These are phyloP conservation scores for Chrysoporthe puriensis DNA, from an alignment of 2,329 filamentous ascomycete genomes.

Conservation along the genomic window DNA sequence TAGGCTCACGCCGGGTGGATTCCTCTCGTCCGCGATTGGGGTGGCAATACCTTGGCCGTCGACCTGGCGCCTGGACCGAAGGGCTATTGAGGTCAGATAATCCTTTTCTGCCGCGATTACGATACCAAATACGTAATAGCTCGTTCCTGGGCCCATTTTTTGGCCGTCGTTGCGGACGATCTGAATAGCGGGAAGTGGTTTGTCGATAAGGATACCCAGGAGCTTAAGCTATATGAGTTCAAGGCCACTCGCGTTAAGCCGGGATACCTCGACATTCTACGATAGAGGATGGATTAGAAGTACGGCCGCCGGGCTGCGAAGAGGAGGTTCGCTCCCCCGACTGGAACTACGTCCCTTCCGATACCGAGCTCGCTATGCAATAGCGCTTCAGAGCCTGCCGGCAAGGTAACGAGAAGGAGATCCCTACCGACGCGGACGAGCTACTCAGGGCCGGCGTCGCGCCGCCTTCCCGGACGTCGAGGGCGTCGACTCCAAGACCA, in stretches of 20 bases:
- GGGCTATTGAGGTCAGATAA: conserved; percentile 94
- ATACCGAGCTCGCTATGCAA: conserved; percentile 65
- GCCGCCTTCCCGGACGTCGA: no score
- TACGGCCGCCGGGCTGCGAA: conserved; percentile 70
- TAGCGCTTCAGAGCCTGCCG: conserved; percentile 62
- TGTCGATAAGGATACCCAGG: conserved; percentile 88
- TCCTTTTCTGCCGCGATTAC: conserved; percentile 95
- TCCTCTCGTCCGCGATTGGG: conserved; percentile 94
- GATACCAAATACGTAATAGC: conserved; percentile 98
- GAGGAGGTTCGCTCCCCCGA: conserved; percentile 55
- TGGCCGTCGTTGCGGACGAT: conserved; percentile 88
- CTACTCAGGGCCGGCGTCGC: no score
- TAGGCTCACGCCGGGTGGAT: conserved; percentile 97
- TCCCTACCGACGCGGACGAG: no score
- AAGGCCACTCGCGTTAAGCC: conserved; percentile 88
- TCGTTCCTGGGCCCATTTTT: conserved; percentile 85
- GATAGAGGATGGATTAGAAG: conserved; percentile 96
- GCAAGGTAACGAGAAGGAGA: conserved; percentile 43
- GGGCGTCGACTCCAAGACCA: no score
- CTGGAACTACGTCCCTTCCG: conserved; percentile 48
- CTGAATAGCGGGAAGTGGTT: conserved; percentile 86
- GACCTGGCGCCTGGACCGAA: conserved; percentile 89
- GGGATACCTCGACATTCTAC: conserved; percentile 88
- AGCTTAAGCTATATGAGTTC: conserved; percentile 92
- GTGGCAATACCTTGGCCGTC: conserved; percentile 94